Percentiles rank a stretch among this genome's conserved stretches.
phyloP scores from a whole-genome alignment of 139 green algal genomes.

The Volvox reticuliferus region DNA sequence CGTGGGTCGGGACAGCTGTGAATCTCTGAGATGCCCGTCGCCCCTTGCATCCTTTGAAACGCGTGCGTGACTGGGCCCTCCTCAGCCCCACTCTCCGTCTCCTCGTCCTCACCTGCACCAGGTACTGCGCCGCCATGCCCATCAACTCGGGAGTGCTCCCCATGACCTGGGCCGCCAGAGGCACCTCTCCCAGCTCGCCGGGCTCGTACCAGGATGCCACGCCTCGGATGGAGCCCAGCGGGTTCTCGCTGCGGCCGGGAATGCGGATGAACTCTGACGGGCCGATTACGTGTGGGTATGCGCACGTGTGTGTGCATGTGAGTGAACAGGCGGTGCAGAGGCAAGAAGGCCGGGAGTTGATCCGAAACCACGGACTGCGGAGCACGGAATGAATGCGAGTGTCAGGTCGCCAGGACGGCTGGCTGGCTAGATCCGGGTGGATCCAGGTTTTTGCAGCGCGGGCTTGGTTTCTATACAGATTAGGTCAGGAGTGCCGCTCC shows the following conservation, averaged over 20 bases:
- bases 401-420: too few species aligned
- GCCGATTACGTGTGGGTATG: too few species aligned
- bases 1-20: too few species aligned
- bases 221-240: constrained; percentile 46
- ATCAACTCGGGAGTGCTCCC: constrained; percentile 63
- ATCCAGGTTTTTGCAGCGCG: too few species aligned
- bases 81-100: not conserved
- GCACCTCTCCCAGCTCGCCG: constrained; percentile 61
- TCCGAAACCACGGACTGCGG: too few species aligned
- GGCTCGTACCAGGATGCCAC: constrained; percentile 59
- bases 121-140: constrained; percentile 56
- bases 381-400: too few species aligned
- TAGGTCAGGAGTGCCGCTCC: too few species aligned
- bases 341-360: not conserved
- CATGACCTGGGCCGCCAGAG: constrained; percentile 78
- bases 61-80: too few species aligned
- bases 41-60: too few species aligned
- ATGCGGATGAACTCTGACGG: constrained; percentile 79
- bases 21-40: too few species aligned
- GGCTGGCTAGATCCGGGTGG: too few species aligned
- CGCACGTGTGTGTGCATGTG: not conserved
- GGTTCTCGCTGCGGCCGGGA: constrained; percentile 48
- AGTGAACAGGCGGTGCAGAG: not conserved
- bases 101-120: constrained; percentile 51
- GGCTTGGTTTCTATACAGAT: too few species aligned